Percentiles rank a stretch among this genome's conserved stretches.
Conservation (phyloP, 108 stramenopile species). For the Parietichytrium sp. region DNA sequence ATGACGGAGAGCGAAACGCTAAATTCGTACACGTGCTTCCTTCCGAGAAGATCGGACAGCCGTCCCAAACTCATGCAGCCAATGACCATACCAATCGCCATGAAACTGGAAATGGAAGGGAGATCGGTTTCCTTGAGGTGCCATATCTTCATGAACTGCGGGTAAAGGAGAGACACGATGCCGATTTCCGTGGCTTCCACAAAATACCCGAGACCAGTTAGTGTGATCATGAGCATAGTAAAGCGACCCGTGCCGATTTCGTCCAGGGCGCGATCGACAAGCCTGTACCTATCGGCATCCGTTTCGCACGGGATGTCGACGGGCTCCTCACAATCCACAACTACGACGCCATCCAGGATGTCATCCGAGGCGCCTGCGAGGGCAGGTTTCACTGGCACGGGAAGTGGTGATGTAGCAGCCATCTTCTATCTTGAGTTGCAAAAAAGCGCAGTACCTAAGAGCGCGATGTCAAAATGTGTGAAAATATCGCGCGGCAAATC, state of each 20-base stretch:
- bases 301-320: no score
- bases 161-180: background rate
- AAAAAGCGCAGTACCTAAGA: no score
- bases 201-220: background rate
- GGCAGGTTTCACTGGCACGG: no score
- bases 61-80: background rate
- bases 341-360: no score
- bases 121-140: background rate
- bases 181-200: background rate
- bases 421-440: no score
- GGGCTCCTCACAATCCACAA: no score
- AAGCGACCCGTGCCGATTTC: background rate
- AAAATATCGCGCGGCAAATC: no score
- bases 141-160: background rate
- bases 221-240: background rate
- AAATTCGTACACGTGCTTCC: background rate
- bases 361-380: no score
- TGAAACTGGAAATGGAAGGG: background rate
- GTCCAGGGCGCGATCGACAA: background rate
- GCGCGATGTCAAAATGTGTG: no score
- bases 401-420: no score
- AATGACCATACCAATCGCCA: background rate
- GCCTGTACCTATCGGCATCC: background rate
- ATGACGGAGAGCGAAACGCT: background rate
- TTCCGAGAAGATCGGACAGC: background rate